These are phyloP conservation scores for Fraxinus angustifolia DNA, from an alignment of 305 asterid species.

Conservation along the genomic window DNA sequence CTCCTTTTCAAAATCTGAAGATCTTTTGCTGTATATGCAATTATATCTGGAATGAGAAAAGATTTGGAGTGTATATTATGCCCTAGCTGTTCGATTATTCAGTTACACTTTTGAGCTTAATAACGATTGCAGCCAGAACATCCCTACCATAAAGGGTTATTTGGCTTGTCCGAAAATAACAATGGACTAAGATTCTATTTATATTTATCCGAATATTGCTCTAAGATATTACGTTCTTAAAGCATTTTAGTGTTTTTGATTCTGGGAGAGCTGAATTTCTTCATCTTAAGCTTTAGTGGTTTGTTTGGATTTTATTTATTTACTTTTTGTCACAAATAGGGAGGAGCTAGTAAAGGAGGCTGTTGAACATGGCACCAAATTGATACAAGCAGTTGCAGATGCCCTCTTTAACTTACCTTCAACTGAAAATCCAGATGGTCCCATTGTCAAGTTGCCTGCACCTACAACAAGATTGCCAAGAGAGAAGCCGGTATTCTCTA, in stretches of 20 bases:
- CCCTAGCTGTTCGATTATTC: not conserved
- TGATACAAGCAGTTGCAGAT: slow-evolving; percentile 84
- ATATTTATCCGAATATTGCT: not conserved
- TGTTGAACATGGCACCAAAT: slow-evolving; percentile 64
- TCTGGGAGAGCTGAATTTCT: not conserved
- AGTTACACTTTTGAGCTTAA: not conserved
- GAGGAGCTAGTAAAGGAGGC: slow-evolving; percentile 64
- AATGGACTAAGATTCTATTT: not conserved
- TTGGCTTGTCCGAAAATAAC: not conserved
- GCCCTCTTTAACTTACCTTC: slow-evolving; percentile 78
- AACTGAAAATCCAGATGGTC: slow-evolving; percentile 67
- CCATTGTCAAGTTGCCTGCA: slow-evolving; percentile 73
- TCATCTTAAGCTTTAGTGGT: not conserved
- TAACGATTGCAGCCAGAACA: not conserved
- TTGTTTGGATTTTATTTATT: not conserved
- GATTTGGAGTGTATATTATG: not conserved
- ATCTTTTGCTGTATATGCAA: not conserved
- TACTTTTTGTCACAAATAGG: slow-evolving; percentile 29
- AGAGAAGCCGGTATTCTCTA: slow-evolving; percentile 67
- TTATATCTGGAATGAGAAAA: not conserved
- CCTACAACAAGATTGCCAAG: slow-evolving; percentile 79
- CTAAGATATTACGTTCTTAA: not conserved
- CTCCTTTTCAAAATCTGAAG: not conserved
- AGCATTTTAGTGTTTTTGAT: not conserved
- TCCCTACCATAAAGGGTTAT: not conserved